Conservation (phyloP, 768 basidiomycete genomes). For the Coprinopsis sp. region DNA sequence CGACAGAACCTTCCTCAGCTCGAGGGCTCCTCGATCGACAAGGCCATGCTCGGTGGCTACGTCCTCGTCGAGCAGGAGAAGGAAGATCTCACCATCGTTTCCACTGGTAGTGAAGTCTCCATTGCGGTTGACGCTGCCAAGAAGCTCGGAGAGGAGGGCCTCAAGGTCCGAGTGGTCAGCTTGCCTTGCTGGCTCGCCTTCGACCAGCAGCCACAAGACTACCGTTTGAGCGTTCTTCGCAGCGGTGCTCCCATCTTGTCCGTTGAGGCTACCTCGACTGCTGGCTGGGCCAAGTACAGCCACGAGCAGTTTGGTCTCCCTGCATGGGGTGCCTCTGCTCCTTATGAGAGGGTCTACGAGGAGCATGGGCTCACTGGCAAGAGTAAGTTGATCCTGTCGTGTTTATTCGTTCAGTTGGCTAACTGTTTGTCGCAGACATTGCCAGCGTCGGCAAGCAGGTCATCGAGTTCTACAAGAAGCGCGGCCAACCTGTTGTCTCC, state of each 20-base stretch:
- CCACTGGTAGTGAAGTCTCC: slow-evolving; percentile 82
- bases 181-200: slow-evolving; percentile 89
- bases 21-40: slow-evolving; percentile 81
- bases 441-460: slow-evolving; percentile 82
- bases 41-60: slow-evolving; percentile 81
- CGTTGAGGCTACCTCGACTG: slow-evolving; percentile 78
- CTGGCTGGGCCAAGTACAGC: slow-evolving; percentile 86
- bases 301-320: slow-evolving; percentile 82
- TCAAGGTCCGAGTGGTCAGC: slow-evolving; percentile 80
- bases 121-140: slow-evolving; percentile 85
- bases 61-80: slow-evolving; percentile 75
- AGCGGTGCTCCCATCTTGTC: slow-evolving; percentile 88
- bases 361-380: slow-evolving; percentile 81
- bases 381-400: slow-evolving; percentile 38
- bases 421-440: slow-evolving; percentile 46
- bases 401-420: slow-evolving; percentile 7
- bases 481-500: slow-evolving; percentile 65
- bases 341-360: slow-evolving; percentile 87
- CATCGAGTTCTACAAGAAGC: slow-evolving; percentile 79
- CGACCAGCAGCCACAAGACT: slow-evolving; percentile 74
- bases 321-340: slow-evolving; percentile 86
- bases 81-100: slow-evolving; percentile 87
- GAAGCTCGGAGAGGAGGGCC: slow-evolving; percentile 69
- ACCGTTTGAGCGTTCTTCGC: slow-evolving; percentile 79
- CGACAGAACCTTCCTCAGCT: slow-evolving; percentile 93